These are phyloP conservation scores for Magnolia officinalis DNA, from an alignment of 164 flowering plant species.

Conservation along the genomic window DNA sequence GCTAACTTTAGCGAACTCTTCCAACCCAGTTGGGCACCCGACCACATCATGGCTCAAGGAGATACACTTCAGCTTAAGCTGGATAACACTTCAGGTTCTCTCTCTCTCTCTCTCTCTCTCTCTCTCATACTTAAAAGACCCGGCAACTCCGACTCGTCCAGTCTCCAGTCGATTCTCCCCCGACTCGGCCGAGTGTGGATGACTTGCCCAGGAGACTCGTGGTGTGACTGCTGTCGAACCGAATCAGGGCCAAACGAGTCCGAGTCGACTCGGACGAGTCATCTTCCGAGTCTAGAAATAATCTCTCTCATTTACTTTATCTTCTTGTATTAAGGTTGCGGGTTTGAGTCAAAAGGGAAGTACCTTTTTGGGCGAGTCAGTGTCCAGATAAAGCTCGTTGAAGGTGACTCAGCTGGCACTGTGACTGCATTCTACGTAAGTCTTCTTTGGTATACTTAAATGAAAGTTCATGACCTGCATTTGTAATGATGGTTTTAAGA, in stretches of 20 bases:
- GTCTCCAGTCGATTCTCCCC: too few relatives aligned
- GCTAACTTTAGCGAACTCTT: conserved; percentile 26
- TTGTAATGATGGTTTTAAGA: background rate
- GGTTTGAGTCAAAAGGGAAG: conserved; percentile 35
- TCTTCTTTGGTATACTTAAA: background rate
- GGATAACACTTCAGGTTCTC: conserved; percentile 25
- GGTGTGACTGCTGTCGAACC: too few relatives aligned
- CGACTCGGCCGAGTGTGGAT: too few relatives aligned
- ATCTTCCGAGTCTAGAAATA: too few relatives aligned
- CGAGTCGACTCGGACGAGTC: too few relatives aligned
- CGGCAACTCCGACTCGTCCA: too few relatives aligned
- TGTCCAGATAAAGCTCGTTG: conserved; percentile 35
- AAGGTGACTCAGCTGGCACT: conserved; percentile 47
- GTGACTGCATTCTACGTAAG: conserved; percentile 47
- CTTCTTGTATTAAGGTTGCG: conserved; percentile 24
- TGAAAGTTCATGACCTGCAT: too few relatives aligned
- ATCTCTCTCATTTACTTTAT: background rate
- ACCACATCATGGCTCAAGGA: conserved; percentile 22
- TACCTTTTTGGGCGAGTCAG: conserved; percentile 40
- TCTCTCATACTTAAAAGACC: background rate
- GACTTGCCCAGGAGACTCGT: too few relatives aligned
- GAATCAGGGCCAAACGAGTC: too few relatives aligned
- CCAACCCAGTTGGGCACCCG: conserved; percentile 35
- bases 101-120: background rate
- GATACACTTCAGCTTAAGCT: conserved; percentile 17